These are phyloP conservation scores for Trichoderma gracile DNA, from an alignment of 2,329 filamentous ascomycete genomes.

Conservation along the genomic window DNA sequence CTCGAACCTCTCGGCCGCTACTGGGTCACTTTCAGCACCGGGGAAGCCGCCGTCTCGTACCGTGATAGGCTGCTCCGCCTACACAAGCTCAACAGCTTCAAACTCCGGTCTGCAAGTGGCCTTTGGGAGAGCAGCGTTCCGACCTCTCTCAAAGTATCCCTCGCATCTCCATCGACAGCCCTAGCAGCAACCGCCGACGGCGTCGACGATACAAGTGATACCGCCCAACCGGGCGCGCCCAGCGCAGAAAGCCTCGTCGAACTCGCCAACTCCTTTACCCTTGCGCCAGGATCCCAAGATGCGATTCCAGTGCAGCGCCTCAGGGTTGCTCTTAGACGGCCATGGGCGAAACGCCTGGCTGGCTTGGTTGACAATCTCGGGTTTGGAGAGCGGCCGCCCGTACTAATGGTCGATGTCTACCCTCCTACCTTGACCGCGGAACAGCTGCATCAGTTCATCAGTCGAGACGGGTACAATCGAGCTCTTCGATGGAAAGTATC, in stretches of 20 bases:
- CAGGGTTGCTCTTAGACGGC: slow-evolving; percentile 30
- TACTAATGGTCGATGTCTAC: slow-evolving; percentile 37
- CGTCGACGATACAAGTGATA: not conserved
- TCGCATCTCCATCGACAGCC: not conserved
- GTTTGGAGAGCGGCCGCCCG: slow-evolving; percentile 33
- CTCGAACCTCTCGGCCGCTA: slow-evolving; percentile 66
- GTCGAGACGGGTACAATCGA: slow-evolving; percentile 45
- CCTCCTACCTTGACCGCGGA: slow-evolving; percentile 37
- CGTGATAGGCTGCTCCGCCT: slow-evolving; percentile 43
- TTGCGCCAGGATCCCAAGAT: slow-evolving; percentile 34
- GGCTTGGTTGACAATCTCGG: slow-evolving; percentile 31
- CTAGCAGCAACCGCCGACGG: not conserved
- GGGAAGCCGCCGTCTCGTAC: slow-evolving; percentile 62
- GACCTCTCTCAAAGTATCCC: not conserved
- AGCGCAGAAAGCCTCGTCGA: not conserved
- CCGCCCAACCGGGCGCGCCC: not conserved
- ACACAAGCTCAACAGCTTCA: slow-evolving; percentile 37
- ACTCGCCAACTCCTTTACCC: slow-evolving; percentile 32
- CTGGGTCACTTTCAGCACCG: slow-evolving; percentile 66
- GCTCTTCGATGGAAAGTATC: slow-evolving; percentile 32
- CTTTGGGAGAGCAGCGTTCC: slow-evolving; percentile 37
- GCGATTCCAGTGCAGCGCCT: slow-evolving; percentile 26
- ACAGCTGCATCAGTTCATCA: slow-evolving; percentile 43
- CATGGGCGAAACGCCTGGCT: slow-evolving; percentile 34
- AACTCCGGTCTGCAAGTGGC: slow-evolving; percentile 34